A percentile compares a stretch with the other conserved stretches of the same genome.
phyloP scores from a whole-genome alignment of 75 land plant species.

The Sequoiadendron giganteum region DNA sequence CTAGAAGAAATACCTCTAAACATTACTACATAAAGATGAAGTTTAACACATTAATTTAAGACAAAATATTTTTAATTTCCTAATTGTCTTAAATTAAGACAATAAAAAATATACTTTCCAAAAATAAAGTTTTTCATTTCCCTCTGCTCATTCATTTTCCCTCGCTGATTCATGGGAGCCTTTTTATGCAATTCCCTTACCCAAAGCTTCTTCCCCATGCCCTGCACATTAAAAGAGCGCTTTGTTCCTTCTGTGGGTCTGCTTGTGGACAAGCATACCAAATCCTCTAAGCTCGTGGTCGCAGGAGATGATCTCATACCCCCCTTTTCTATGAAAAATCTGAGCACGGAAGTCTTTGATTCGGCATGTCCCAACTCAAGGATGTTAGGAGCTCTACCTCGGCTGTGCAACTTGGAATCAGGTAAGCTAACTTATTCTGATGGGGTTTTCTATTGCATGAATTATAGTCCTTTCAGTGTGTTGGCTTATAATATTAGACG shows the following conservation, averaged over 20 bases:
- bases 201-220: constrained; percentile 33
- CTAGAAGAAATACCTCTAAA: no score
- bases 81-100: no score
- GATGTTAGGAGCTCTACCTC: constrained; percentile 46
- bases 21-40: no score
- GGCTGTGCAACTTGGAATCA: constrained; percentile 81
- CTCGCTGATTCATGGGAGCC: no score
- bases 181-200: constrained; percentile 60
- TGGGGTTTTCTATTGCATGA: constrained; percentile 84
- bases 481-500: constrained; percentile 45
- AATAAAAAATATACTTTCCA: no score
- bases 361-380: constrained; percentile 53
- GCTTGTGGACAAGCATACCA: constrained; percentile 9
- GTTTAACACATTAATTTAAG: no score
- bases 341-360: constrained; percentile 63
- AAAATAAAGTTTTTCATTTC: no score
- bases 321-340: constrained; percentile 81
- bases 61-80: no score
- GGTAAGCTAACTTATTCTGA: constrained; percentile 39
- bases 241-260: constrained; percentile 74
- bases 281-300: constrained; percentile 41
- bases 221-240: constrained; percentile 46
- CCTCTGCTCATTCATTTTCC: no score
- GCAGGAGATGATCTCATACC: constrained; percentile 87
- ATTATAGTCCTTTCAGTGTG: constrained; percentile 77